Conservation (phyloP, 2,329 filamentous ascomycete genomes). For the Nemania sp. region DNA sequence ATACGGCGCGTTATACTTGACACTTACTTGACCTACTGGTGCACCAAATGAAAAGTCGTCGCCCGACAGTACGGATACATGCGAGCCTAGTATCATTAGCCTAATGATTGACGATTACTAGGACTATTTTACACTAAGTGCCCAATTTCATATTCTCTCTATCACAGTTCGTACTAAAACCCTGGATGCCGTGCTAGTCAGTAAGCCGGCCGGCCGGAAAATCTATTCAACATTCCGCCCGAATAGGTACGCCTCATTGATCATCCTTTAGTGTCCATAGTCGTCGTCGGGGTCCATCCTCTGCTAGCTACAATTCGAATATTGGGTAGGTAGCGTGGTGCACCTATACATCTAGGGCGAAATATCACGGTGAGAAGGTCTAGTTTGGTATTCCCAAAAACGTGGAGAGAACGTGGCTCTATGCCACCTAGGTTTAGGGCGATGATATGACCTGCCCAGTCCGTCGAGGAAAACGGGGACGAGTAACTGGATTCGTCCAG, state of each 20-base stretch:
- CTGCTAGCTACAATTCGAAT: constrained; percentile 10
- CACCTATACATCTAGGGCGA: constrained; percentile 6
- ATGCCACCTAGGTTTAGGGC: constrained; percentile 10
- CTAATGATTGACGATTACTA: constrained; percentile 26
- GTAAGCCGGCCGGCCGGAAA: constrained; percentile 3
- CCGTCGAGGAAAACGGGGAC: constrained; percentile 13
- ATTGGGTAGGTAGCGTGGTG: neutral
- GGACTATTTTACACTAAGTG: neutral
- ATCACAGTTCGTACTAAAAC: neutral
- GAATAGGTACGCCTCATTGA: neutral
- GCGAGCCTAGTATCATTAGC: constrained; percentile 22
- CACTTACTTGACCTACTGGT: neutral
- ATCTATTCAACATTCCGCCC: neutral
- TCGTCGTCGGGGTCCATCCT: neutral
- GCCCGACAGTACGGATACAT: constrained; percentile 14
- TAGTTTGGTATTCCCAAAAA: constrained; percentile 21
- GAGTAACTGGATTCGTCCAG: constrained; percentile 25
- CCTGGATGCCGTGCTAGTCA: neutral
- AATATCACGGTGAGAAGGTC: neutral
- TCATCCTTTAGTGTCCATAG: neutral
- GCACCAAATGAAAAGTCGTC: neutral
- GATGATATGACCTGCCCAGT: constrained; percentile 26
- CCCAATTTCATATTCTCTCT: constrained; percentile 12
- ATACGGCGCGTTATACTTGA: neutral
- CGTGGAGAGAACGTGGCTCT: constrained; percentile 36